Base-by-base conservation (phyloP, 345 rosid genomes). In the Sisymbrium altissimum region DNA sequence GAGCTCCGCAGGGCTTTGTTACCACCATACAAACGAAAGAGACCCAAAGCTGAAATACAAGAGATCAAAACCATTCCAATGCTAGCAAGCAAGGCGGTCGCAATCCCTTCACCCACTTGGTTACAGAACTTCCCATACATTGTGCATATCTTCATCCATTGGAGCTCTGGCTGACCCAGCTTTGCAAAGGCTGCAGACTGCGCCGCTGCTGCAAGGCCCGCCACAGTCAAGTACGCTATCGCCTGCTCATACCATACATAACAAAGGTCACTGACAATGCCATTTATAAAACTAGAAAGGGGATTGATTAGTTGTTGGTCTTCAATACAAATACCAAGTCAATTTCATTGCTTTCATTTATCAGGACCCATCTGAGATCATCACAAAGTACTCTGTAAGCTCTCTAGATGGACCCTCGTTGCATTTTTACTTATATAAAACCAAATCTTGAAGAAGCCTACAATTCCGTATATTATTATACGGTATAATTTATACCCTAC, bases 91-190 rank as follows among this genome's bases (percentile, higher is more conserved):
- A 88, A 21, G 0, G 93, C 88, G 3, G 75, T 70, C 6, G 74
- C 97, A 30, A 92, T 71, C 19, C 97, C 97, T 63, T 84, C 96
- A 50, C 87, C 97, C 0, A 88, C 85, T 77, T 84, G 97, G 86
- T 84, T 88, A 35, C 99, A 92, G 79, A 92, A 95, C 79, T 87
- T 86, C 32, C 85, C 91, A 40, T 87, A 95, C 87, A 92, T 60
- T 49, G 76, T 62, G 70, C 99, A 95, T 15, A 90, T 66, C 82
- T 87, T 87, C 93, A 92, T 83, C 99, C 99, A 95, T 17, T 95
- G 96, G 4, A 95, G 81, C 49, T 90, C 97, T 4, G 84, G 77
- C 72, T 90, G 84, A 48, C 99, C 99, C 5, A 87, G n/a, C 83
- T 95, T 92, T 0, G 96, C 94, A 25, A 88, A 86, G 18, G 78